These are phyloP conservation scores for Acanthamoeba culbertsoni DNA, from an alignment of 208 protist genomes.

Conservation along the genomic window DNA sequence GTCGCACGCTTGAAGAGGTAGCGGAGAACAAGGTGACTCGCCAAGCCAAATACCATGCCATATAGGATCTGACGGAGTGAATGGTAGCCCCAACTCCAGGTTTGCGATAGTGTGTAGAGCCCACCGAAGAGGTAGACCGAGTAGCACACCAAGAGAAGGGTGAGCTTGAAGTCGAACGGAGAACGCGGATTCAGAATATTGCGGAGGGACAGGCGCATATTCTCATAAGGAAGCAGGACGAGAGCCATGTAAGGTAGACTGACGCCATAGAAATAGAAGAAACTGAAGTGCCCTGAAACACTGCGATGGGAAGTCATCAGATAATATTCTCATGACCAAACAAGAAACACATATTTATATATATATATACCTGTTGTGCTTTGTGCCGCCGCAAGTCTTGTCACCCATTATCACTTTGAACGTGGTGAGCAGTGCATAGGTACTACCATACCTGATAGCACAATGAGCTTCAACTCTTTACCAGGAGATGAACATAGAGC, in stretches of 20 bases:
- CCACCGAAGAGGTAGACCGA: slow-evolving; percentile 9
- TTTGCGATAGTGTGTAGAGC: slow-evolving; percentile 4
- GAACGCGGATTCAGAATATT: not conserved
- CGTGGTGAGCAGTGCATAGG: not conserved
- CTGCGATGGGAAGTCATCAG: not conserved
- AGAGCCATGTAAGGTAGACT: not conserved
- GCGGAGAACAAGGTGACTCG: not conserved
- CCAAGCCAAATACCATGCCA: not conserved
- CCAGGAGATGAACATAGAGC: not conserved
- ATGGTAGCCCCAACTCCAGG: slow-evolving; percentile 36
- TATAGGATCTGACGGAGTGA: not conserved
- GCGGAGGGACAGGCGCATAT: not conserved
- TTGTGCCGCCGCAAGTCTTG: not conserved
- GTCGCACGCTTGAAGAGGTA: not conserved
- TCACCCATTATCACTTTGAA: slow-evolving; percentile 15
- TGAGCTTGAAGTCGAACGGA: slow-evolving; percentile 21
- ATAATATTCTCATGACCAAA: too few species aligned
- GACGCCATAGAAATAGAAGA: slow-evolving; percentile 33
- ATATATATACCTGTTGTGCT: slow-evolving; percentile 1
- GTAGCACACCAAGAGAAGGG: not conserved
- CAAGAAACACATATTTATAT: not conserved
- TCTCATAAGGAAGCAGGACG: not conserved
- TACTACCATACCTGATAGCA: not conserved
- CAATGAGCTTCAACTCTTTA: not conserved
- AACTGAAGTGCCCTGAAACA: slow-evolving; percentile 33